A percentile compares a stretch with the other conserved stretches of the same genome.
These are phyloP conservation scores for Pugionium dolabratum DNA, from an alignment of 345 rosid genomes.

Conservation along the genomic window DNA sequence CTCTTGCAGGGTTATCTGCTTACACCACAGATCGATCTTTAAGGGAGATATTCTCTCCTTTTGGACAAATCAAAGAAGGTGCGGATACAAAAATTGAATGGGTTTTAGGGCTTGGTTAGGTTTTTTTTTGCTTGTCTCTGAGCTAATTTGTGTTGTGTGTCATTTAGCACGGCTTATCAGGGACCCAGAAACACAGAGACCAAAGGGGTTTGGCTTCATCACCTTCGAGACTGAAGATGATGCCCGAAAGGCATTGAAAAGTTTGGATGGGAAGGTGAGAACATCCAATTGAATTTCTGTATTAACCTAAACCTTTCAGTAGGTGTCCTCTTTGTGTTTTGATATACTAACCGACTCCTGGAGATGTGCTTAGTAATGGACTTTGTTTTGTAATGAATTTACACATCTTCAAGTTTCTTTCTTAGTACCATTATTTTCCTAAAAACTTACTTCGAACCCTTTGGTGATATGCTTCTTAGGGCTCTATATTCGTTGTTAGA, in stretches of 20 bases:
- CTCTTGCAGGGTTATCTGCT: slow-evolving; percentile 50
- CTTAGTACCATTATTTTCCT: neutral
- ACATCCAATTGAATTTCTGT: neutral
- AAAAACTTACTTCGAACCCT: neutral
- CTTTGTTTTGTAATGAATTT: neutral
- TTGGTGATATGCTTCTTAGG: neutral
- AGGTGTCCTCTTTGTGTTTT: neutral
- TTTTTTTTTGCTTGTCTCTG: slow-evolving; percentile 9
- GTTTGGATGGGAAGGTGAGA: slow-evolving; percentile 65
- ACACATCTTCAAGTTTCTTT: neutral
- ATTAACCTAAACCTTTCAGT: neutral
- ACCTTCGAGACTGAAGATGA: slow-evolving; percentile 55
- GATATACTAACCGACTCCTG: neutral
- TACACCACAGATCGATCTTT: slow-evolving; percentile 56
- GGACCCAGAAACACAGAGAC: slow-evolving; percentile 58
- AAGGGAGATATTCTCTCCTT: slow-evolving; percentile 53
- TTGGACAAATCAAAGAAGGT: slow-evolving; percentile 64
- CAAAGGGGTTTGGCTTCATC: slow-evolving; percentile 78
- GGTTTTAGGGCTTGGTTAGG: slow-evolving; percentile 19
- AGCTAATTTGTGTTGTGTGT: neutral
- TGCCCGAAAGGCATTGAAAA: slow-evolving; percentile 61
- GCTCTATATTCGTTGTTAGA: neutral
- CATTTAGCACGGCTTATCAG: slow-evolving; percentile 50
- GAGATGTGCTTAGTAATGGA: neutral
- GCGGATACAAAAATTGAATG: slow-evolving; percentile 10